Conservation (phyloP, 305 asterid species). For the Fraxinus paxiana region DNA sequence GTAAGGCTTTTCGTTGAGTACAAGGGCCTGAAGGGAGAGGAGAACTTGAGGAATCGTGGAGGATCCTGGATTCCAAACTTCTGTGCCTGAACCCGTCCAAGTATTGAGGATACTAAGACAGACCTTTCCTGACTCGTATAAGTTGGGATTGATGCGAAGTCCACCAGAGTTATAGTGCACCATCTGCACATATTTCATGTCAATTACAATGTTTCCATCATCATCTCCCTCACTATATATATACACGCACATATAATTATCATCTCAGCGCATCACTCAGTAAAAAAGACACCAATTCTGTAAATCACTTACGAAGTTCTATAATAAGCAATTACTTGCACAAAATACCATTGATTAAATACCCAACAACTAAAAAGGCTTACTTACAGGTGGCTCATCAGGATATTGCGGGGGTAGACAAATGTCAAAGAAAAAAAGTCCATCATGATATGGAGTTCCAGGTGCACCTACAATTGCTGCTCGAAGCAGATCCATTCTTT, state of each 20-base stretch:
- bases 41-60: constrained; percentile 86
- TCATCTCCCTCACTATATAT: background rate
- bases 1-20: constrained; percentile 83
- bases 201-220: background rate
- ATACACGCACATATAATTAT: background rate
- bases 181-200: constrained; percentile 53
- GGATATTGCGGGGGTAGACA: constrained; percentile 81
- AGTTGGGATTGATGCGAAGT: constrained; percentile 85
- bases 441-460: constrained; percentile 94
- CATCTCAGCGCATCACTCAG: background rate
- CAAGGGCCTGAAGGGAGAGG: constrained; percentile 89
- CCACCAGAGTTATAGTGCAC: constrained; percentile 85
- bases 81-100: constrained; percentile 81
- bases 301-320: background rate
- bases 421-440: constrained; percentile 79
- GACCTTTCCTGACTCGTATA: constrained; percentile 85
- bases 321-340: constrained; percentile 4
- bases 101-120: constrained; percentile 87
- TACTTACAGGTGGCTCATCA: constrained; percentile 82
- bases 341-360: background rate
- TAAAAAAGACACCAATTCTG: background rate
- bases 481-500: constrained; percentile 69
- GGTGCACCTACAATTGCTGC: constrained; percentile 68
- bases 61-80: constrained; percentile 75
- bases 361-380: background rate